A percentile compares a stretch with the other conserved stretches of the same genome.
These are phyloP conservation scores for Periconia digitata DNA, from an alignment of 2,329 filamentous ascomycete genomes.

Conservation along the genomic window DNA sequence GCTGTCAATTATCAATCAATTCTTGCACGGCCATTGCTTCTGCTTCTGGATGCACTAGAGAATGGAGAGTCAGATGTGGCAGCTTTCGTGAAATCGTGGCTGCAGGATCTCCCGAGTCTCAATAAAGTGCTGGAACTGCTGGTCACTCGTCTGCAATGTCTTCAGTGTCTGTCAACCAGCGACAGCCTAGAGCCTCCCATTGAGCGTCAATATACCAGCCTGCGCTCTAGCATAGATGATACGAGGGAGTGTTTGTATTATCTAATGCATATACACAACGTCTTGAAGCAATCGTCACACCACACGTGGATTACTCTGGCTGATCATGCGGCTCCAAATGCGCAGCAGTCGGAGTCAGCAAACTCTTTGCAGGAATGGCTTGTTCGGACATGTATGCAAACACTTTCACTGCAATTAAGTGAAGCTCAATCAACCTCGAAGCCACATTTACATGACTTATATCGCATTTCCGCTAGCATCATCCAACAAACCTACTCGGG, in stretches of 20 bases:
- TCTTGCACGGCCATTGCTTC: constrained; percentile 76
- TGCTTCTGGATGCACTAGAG: constrained; percentile 76
- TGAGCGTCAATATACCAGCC: neutral
- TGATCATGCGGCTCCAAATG: constrained; percentile 58
- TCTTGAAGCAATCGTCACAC: constrained; percentile 69
- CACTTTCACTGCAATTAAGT: constrained; percentile 53
- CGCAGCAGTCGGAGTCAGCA: constrained; percentile 50
- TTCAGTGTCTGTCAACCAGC: constrained; percentile 27
- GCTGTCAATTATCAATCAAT: constrained; percentile 68
- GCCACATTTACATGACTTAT: constrained; percentile 62
- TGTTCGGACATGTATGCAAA: constrained; percentile 65
- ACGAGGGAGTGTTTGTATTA: constrained; percentile 78
- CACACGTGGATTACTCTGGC: constrained; percentile 71
- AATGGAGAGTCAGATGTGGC: constrained; percentile 74
- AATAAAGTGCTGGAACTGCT: constrained; percentile 49
- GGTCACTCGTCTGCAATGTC: constrained; percentile 30
- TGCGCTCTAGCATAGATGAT: constrained; percentile 55
- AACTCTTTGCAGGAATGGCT: constrained; percentile 67
- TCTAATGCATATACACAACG: constrained; percentile 71
- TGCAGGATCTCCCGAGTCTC: constrained; percentile 63
- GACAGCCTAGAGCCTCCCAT: constrained; percentile 19
- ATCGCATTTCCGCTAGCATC: constrained; percentile 69
- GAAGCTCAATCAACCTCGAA: constrained; percentile 37
- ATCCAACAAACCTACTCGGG: constrained; percentile 65
- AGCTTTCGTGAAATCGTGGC: constrained; percentile 78